Base-by-base conservation (phyloP, 345 rosid species). In the Heritiera fomes region DNA sequence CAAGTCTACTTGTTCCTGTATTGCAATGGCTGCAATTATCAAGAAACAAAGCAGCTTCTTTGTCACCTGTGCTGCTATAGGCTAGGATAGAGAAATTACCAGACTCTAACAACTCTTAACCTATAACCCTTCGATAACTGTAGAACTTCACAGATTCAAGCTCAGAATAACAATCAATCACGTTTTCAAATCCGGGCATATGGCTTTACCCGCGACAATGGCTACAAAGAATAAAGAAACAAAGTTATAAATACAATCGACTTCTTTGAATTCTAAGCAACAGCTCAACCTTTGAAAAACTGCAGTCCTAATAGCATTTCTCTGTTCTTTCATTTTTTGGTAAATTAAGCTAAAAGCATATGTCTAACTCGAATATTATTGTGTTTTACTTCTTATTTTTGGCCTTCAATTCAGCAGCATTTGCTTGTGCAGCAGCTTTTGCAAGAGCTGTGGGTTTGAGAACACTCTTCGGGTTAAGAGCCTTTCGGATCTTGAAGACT, bases 401-500 rank as follows among this genome's bases (percentile, higher is more conserved):
- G 41, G 87, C 81, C 81, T 88, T 90, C 46, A 67, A 15, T 46
- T 86, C 89, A 52, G 84, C 41, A 68, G 87, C 75, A 30, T 79
- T 84, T 50, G 88, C 86, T 59, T 79, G 23, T 1, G 87, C 90
- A 55, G 93, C 94, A 30, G 93, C 91, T 75, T 91, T 93, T 1
- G 84, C 97, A 18, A 94, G 84, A 74, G 88, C 53, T 20, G 97
- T 80, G 65, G 98, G 92, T 79, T 89, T 93, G 65, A 93, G 20
- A 47, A 86, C 93, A 71, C 90, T 90, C 82, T 88, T 91, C 0
- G 97, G 98, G 80, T 94, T 93, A 46, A 94, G 75, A 50, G 97
- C 97, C 81, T 91, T 91, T 34, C 97, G 85, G 77, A 95, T 87
- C 91, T 95, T 95, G 81, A 95, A 93, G 76, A 92, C 97, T 28